Conservation (phyloP, 2,329 filamentous ascomycete genomes). For the Diaporthe vexans region DNA sequence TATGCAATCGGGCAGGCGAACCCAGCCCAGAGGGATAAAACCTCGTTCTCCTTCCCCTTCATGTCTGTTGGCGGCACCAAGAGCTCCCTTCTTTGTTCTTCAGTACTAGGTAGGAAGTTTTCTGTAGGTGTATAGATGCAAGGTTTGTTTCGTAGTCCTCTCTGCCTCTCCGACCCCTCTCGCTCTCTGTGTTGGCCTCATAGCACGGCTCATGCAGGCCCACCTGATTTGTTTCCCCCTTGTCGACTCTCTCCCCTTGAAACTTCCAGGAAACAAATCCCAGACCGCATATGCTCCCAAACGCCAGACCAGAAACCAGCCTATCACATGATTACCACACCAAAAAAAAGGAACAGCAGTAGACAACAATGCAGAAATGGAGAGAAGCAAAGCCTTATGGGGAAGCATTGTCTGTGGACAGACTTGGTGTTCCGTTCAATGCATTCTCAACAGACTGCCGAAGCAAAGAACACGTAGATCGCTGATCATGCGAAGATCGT, state of each 20-base stretch:
- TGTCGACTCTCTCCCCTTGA: not conserved
- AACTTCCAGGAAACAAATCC: not conserved
- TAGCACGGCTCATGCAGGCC: slow-evolving; percentile 20
- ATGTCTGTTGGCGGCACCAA: not conserved
- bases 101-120: slow-evolving; percentile 2
- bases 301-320: slow-evolving; percentile 39
- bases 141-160: not conserved
- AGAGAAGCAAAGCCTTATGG: slow-evolving; percentile 30
- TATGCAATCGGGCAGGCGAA: slow-evolving; percentile 27
- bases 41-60: slow-evolving; percentile 8
- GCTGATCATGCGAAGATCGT: slow-evolving; percentile 40
- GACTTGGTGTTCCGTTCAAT: slow-evolving; percentile 19
- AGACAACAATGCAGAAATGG: slow-evolving; percentile 17
- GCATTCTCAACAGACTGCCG: slow-evolving; percentile 24
- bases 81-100: not conserved
- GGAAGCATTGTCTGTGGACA: not conserved
- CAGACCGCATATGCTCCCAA: slow-evolving; percentile 26
- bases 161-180: not conserved
- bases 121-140: slow-evolving; percentile 24
- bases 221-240: not conserved
- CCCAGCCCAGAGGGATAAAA: slow-evolving; percentile 16
- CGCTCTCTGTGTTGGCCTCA: slow-evolving; percentile 10
- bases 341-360: slow-evolving; percentile 2
- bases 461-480: slow-evolving; percentile 38
- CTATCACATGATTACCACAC: slow-evolving; percentile 23